Conservation (phyloP, 176 grass and related monocot species). For the barley (Hordeum vulgare) region DNA sequence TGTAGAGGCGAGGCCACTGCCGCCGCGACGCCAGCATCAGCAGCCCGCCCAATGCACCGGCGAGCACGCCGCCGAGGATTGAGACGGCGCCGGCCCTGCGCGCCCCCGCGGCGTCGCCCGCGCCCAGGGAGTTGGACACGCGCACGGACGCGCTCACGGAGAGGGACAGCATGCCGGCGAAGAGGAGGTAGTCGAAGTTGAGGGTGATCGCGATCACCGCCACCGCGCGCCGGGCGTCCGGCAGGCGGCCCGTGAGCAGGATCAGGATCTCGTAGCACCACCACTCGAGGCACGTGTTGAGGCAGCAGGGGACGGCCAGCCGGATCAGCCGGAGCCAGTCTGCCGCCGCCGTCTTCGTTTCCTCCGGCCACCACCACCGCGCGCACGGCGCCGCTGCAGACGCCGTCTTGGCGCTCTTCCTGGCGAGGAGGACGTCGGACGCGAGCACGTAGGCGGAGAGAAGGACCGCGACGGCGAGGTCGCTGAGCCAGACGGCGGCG, state of each 20-base stretch:
- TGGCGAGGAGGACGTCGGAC: background rate
- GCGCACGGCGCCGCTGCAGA: background rate
- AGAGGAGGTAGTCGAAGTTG: slow-evolving; percentile 97
- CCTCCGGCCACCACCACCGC: slow-evolving; percentile 26
- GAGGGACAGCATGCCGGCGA: slow-evolving; percentile 66
- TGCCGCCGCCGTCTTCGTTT: slow-evolving; percentile 2
- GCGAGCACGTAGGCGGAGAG: slow-evolving; percentile 35
- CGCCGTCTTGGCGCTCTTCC: background rate
- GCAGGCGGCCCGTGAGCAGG: slow-evolving; percentile 72
- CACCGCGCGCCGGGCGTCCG: slow-evolving; percentile 58
- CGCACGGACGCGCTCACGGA: slow-evolving; percentile 73
- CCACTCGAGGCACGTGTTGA: slow-evolving; percentile 93
- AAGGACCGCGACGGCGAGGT: slow-evolving; percentile 40
- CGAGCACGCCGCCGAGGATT: slow-evolving; percentile 14
- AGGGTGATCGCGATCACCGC: slow-evolving; percentile 66
- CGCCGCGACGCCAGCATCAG: slow-evolving; percentile 46
- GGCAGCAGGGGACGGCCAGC: slow-evolving; percentile 58
- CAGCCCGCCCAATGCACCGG: slow-evolving; percentile 25
- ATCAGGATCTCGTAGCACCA: slow-evolving; percentile 98
- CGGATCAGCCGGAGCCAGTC: slow-evolving; percentile 47
- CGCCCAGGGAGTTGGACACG: slow-evolving; percentile 85
- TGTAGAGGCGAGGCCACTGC: slow-evolving; percentile 52
- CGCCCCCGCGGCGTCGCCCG: slow-evolving; percentile 31
- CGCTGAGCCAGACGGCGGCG: slow-evolving; percentile 60
- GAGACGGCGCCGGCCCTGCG: slow-evolving; percentile 45